These are phyloP conservation scores for Cicer judaicum DNA, from an alignment of 306 rosid species.

Conservation along the genomic window DNA sequence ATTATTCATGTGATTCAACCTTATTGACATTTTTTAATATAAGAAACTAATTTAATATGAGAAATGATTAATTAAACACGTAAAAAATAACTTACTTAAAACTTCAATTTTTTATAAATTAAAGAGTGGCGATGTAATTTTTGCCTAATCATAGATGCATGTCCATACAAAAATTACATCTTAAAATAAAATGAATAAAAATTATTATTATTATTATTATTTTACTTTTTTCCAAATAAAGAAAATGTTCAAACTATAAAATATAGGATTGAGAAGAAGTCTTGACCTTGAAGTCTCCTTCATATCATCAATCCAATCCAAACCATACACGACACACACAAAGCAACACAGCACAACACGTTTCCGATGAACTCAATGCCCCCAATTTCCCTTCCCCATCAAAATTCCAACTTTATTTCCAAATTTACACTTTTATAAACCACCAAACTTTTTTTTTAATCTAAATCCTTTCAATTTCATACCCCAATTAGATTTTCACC, in stretches of 20 bases:
- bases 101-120: too few relatives aligned
- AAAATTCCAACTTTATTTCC: constrained; percentile 18
- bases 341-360: constrained; percentile 7
- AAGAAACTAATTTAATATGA: too few relatives aligned
- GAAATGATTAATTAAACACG: too few relatives aligned
- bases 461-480: constrained; percentile 39
- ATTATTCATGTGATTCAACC: too few relatives aligned
- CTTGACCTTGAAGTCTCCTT: constrained; percentile 40
- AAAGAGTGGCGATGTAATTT: too few relatives aligned
- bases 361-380: constrained; percentile 14
- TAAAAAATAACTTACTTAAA: too few relatives aligned
- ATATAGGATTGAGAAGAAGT: not conserved
- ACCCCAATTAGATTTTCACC: constrained; percentile 2
- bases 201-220: too few relatives aligned
- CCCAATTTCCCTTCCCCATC: not conserved
- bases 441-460: constrained; percentile 14
- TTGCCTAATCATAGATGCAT: too few relatives aligned
- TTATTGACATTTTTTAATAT: too few relatives aligned
- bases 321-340: constrained; percentile 1
- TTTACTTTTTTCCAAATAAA: not conserved
- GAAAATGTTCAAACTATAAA: not conserved
- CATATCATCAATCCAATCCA: constrained; percentile 18
- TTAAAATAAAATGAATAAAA: too few relatives aligned
- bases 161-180: too few relatives aligned
- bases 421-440: constrained; percentile 34